Evolutionary conservation across 768 basidiomycete species (phyloP), one percentile per base, ranked within the genome.

Genomic region (Ephemerocybe angulata): DNA sequence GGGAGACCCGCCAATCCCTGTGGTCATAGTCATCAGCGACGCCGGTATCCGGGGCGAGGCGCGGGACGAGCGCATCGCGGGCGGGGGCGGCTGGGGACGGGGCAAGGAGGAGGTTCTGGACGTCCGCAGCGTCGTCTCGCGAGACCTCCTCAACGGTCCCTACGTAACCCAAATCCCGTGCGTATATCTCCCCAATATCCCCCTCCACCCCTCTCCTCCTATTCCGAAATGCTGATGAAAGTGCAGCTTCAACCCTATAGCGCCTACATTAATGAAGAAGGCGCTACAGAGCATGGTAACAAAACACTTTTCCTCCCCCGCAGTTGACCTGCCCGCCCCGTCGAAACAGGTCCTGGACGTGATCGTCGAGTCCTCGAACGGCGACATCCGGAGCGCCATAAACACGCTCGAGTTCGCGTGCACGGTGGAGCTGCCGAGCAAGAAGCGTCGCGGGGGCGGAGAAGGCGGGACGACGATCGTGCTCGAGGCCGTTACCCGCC

Each of bases 321-420:
- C 68, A 3, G 25, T 35, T 8, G 37, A 38, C 21, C 51, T 50
- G 17, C 64, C 66, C 12, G 68, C 70, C 5, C 85, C 85, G 0
- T 74, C 85, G 0, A 84, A 83, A 53, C 87, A 88, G 4, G 78
- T 83, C 1, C 63, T 97, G 0, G 87, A 96, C 50, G 69, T 85
- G 19, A 80, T 98, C 56, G 81, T 94, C 4, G 83, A 86, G 49
- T 82, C 88, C 1, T 80, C 90, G 3, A 88, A 89, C 63, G 97
- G 97, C 0, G 97, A 99, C 64, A 90, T 99, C 33, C 78, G 97
- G 40, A 90, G 89, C 54, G 96, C 95, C 1, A 82, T 98, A 57
- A 98, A 96, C 85, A 86, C 88, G 0, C 76, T 98, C 6, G 90
- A 99, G 65, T 94, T 99, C 63, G 83, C 86, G 1, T 96, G 79